Evolutionary conservation across 1,139 yeast species (phyloP).

Genomic region (Meyerozyma sp.): DNA sequence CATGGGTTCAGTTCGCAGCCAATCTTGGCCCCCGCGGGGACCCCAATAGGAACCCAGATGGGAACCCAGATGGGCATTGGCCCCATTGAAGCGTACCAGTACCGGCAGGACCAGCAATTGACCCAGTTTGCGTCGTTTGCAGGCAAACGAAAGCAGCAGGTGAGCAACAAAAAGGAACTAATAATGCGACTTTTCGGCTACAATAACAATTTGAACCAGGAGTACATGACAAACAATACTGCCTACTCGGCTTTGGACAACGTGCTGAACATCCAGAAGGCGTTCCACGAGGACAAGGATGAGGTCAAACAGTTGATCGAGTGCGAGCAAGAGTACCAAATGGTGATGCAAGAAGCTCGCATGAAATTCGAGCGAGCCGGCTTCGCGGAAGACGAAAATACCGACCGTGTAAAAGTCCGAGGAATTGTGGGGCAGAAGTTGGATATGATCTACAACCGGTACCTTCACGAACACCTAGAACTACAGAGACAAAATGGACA

Average conservation of each 20-base stretch:
- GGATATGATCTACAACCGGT: constrained; percentile 18
- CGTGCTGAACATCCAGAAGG: constrained; percentile 31
- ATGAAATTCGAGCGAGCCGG: constrained; percentile 1
- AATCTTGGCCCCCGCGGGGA: not conserved
- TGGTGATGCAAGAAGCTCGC: constrained; percentile 21
- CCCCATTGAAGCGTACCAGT: constrained; percentile 15
- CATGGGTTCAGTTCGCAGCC: not conserved
- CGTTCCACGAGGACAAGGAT: constrained; percentile 39
- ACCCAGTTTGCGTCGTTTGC: constrained; percentile 30
- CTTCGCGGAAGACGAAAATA: constrained; percentile 9
- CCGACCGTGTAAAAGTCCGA: constrained; percentile 27
- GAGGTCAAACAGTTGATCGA: constrained; percentile 30
- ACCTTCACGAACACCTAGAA: constrained; percentile 9
- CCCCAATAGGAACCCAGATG: too few relatives aligned
- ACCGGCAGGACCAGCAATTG: constrained; percentile 29
- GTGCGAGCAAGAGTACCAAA: constrained; percentile 29
- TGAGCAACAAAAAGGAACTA: constrained; percentile 37
- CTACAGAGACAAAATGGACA: too few relatives aligned
- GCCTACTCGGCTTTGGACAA: constrained; percentile 35
- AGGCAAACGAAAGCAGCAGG: constrained; percentile 37
- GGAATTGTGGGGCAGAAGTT: constrained; percentile 18
- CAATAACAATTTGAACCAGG: constrained; percentile 33
- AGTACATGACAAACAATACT: constrained; percentile 39
- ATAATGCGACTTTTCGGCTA: constrained; percentile 36
- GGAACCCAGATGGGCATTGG: not conserved